Percentiles rank a stretch among this genome's conserved stretches.
These are phyloP conservation scores for Alternaria dauci DNA, from an alignment of 2,329 filamentous ascomycete genomes.

Conservation along the genomic window DNA sequence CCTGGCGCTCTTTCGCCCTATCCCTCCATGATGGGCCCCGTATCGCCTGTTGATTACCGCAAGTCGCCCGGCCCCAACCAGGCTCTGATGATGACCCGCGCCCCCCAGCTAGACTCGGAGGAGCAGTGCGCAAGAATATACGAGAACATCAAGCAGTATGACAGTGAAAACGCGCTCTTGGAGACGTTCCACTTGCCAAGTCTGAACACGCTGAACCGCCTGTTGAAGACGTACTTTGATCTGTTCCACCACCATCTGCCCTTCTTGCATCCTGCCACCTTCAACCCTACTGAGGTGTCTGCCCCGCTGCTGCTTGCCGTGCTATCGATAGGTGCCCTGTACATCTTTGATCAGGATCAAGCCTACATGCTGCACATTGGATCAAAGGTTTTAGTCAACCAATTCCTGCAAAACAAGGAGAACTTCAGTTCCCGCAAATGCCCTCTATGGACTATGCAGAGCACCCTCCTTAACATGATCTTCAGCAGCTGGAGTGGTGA, in stretches of 20 bases:
- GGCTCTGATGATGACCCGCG: slow-evolving; percentile 69
- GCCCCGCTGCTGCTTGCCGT: slow-evolving; percentile 87
- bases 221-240: slow-evolving; percentile 94
- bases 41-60: slow-evolving; percentile 73
- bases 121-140: slow-evolving; percentile 86
- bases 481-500: slow-evolving; percentile 99
- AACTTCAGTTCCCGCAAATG: slow-evolving; percentile 98
- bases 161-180: slow-evolving; percentile 81
- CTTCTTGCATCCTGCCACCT: slow-evolving; percentile 92
- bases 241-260: slow-evolving; percentile 97
- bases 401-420: slow-evolving; percentile 97
- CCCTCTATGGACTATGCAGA: slow-evolving; percentile 98
- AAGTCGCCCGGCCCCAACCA: slow-evolving; percentile 74
- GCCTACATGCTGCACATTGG: slow-evolving; percentile 97
- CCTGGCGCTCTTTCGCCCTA: slow-evolving; percentile 79
- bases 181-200: slow-evolving; percentile 90
- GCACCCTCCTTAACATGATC: slow-evolving; percentile 95
- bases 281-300: slow-evolving; percentile 80
- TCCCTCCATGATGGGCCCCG: slow-evolving; percentile 71
- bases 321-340: slow-evolving; percentile 92
- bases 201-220: slow-evolving; percentile 83
- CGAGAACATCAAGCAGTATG: slow-evolving; percentile 82
- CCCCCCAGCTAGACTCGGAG: slow-evolving; percentile 83
- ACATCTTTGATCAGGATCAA: slow-evolving; percentile 96
- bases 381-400: slow-evolving; percentile 95